Evolutionary conservation across 306 rosid species (phyloP), one percentile per base, ranked within the genome.

Genomic region (Cicer judaicum): DNA sequence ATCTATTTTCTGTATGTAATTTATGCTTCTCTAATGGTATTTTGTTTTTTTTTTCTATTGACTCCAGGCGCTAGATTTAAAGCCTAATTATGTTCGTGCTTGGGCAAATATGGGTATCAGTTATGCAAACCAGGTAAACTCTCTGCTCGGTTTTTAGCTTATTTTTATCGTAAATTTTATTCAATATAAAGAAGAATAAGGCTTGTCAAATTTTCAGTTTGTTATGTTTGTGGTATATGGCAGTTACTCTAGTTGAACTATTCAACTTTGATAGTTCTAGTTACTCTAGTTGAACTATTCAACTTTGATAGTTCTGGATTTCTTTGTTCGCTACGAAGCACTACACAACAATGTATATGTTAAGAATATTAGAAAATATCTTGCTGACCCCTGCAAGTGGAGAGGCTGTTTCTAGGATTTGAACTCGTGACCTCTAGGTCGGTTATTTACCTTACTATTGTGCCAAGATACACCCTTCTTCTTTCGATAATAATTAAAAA

Each of bases 41-140:
- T 24, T 24, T 18, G 7, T 39, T 59, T 74, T 68, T 16, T 59
- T 70, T 68, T 16, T 41, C 72, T 57, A 5, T 53, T 59, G 76
- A 29, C 63, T 80, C 16, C 86, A 94, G 98, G 99, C 99, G 18
- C 84, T 94, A 40, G 99, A 94, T 89, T 88, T 94, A 85, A 94
- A 94, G 85, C 99, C 99, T 67, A 94, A 94, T 80, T 94, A 94
- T 68, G 99, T 94, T 57, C 99, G 98, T 64, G 99, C 99, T 56
- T 94, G 99, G 99, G 97, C 99, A 70, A 94, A 94, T 79, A 94
- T 94, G 97, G 99, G 99, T 70, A 92, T 94, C 87, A 92, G 99
- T 64, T 94, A 90, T 62, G 99, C 99, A 54, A 94, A 94, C 82
- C 99, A 94, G 96, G 99, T 94, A 62, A 46, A 73, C 77, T 69